Percentiles rank a stretch among this genome's conserved stretches.
phyloP scores from a whole-genome alignment of 495 filamentous ascomycete species.

The Filosporella fistucella region DNA sequence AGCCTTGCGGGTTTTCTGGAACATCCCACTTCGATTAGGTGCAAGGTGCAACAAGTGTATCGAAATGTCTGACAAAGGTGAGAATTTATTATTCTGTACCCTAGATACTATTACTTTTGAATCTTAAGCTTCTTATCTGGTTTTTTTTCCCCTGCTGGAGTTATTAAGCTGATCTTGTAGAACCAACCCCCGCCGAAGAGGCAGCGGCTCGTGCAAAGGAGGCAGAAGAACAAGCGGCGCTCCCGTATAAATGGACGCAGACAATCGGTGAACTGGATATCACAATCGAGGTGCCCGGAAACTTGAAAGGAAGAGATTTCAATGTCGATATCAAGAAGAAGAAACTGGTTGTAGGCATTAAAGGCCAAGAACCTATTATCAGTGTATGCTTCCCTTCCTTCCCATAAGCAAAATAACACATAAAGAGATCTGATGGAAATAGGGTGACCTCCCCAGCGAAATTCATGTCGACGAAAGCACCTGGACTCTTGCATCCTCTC shows the following conservation, averaged over 20 bases:
- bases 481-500: conserved; percentile 80
- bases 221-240: conserved; percentile 78
- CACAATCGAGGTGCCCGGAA: conserved; percentile 65
- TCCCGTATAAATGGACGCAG: conserved; percentile 97
- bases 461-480: conserved; percentile 82
- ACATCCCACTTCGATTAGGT: conserved; percentile 5
- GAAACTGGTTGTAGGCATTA: conserved; percentile 75
- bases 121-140: too few species aligned
- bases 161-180: too few species aligned
- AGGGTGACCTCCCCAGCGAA: conserved; percentile 83
- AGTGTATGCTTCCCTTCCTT: conserved; percentile 49
- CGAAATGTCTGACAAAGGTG: too few species aligned
- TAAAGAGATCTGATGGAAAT: neutral
- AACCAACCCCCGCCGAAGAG: conserved; percentile 46
- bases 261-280: conserved; percentile 91
- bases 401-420: neutral
- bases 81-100: too few species aligned
- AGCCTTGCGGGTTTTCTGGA: conserved; percentile 14
- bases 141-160: too few species aligned
- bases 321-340: conserved; percentile 78
- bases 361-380: conserved; percentile 83
- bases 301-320: conserved; percentile 79
- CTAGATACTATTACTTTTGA: too few species aligned
- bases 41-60: too few species aligned
- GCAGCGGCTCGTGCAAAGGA: conserved; percentile 73